phyloP scores from a whole-genome alignment of 2,329 filamentous ascomycete genomes.

The Immersiporthe knoxdaviesiana region DNA sequence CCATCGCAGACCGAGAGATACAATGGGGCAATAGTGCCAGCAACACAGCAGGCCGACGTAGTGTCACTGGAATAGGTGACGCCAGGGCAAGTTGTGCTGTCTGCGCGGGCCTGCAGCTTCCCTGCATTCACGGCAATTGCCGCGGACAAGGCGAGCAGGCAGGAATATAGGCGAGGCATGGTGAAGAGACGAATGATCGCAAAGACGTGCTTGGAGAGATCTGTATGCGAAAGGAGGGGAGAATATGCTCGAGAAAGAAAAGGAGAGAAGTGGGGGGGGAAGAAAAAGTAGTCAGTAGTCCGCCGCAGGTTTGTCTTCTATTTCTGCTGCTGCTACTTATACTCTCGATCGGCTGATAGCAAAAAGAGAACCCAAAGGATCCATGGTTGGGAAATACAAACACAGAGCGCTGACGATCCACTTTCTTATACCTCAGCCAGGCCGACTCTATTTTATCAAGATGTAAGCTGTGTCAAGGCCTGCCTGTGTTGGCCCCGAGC shows the following conservation, averaged over 20 bases:
- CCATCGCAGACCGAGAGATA: conserved; percentile 14
- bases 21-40: not conserved
- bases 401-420: not conserved
- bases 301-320: not conserved
- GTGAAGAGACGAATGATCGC: not conserved
- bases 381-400: too few species aligned
- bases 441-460: not conserved
- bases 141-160: not conserved
- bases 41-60: conserved; percentile 11
- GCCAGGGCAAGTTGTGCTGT: conserved; percentile 1
- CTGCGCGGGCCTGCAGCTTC: not conserved
- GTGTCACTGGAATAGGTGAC: not conserved
- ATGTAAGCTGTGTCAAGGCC: not conserved
- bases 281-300: not conserved
- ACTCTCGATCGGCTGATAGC: not conserved
- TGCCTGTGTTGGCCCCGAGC: not conserved
- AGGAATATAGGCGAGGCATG: conserved; percentile 9
- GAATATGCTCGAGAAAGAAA: too few species aligned
- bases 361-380: not conserved
- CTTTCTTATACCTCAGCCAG: not conserved
- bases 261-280: too few species aligned
- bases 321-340: not conserved
- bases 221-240: not conserved
- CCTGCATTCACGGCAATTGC: conserved; percentile 5
- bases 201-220: not conserved